Evolutionary conservation across 805 yeast species (phyloP), one percentile per base, ranked within the genome.

Genomic region (Wickerhamiella sergipiensis): DNA sequence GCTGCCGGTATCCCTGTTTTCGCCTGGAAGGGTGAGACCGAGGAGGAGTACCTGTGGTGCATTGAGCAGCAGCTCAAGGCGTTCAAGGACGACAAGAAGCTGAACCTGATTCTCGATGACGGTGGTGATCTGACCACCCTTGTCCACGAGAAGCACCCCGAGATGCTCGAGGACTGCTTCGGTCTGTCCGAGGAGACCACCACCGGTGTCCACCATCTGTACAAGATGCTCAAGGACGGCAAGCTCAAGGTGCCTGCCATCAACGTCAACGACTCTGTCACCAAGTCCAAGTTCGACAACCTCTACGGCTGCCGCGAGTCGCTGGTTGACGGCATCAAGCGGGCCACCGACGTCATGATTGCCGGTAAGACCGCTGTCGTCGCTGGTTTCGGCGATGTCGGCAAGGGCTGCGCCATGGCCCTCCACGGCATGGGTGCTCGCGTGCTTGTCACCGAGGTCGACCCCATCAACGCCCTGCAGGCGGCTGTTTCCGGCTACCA

Each of bases 11-110:
- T 90, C 55, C 97, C 98, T 68, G 98, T 90, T 61, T 90, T 87
- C 64, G 98, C 98, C 66, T 90, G 98, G 98, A 90, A 90, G 81
- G 97, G 98, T 71, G 97, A 90, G 81, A 87, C 97, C 72, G 98
- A 90, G 75, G 97, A 90, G 79, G 98, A 90, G 78, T 92, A 90
- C 81, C 69, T 80, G 68, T 90, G 98, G 98, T 90, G 98, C 81
- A 86, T 90, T 65, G 97, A 92, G 78, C 97, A 90, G 78, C 97
- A 92, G 79, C 83, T 90, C 72, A 88, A 85, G 67, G 85, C 97
- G 57, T 90, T 90, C 90, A 90, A 90, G 79, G 95, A 89, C 73
- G 82, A 79, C 71, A 80, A 84, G 79, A 84, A 85, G 75, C 84
- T 90, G 72, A 90, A 90, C 86, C 79, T 90, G 76, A 92, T 90